Base-by-base conservation (phyloP, 106 monocot species). In the Acorus gramineus region DNA sequence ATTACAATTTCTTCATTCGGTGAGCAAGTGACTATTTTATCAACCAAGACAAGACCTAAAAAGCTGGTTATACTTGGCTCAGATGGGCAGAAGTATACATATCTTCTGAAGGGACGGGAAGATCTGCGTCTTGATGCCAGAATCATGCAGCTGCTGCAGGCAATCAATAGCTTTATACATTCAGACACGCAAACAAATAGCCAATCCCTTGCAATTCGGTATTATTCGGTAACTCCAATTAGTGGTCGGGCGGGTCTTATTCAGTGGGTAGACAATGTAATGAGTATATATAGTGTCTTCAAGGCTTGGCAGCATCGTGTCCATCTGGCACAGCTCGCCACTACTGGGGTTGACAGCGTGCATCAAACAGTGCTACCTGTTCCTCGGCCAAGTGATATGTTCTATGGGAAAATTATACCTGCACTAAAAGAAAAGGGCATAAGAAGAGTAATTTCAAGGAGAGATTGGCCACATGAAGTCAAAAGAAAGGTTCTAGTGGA, bases 401-500 rank as follows among this genome's bases (percentile, higher is more conserved):
- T 92, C 69, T 98, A 98, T 83, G 98, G 98, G 60, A 98, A 98
- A 83, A 88, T 98, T 52, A 84, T 98, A 71, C 98, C 98, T 14
- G 98, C 96, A 52, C 83, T 98, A 59, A 98, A 98, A 75, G 92
- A 98, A 56, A 98, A 92, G 77, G 98, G 98, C 42, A 85, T 98
- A 70, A 80, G 83, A 74, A 98, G 79, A 73, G 88, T 85, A 52
- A 85, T 98, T 54, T 98, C 98, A 57, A 64, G 98, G 68, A 91
- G 81, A 68, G 98, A 98, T 83, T 98, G 98, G 98, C 98, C 98
- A 44, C 98, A 88, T 71, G 98, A 98, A 69, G 98, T 98, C 50
- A 98, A 98, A 83, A 83, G 85, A 65, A 98, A 85, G 59, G 98
- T 98, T 68, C 85, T 98, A 67, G 57, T 88, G 44, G 98, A 98